Base-by-base conservation (phyloP, 441 rosid genomes). In the Corymbia calophylla region DNA sequence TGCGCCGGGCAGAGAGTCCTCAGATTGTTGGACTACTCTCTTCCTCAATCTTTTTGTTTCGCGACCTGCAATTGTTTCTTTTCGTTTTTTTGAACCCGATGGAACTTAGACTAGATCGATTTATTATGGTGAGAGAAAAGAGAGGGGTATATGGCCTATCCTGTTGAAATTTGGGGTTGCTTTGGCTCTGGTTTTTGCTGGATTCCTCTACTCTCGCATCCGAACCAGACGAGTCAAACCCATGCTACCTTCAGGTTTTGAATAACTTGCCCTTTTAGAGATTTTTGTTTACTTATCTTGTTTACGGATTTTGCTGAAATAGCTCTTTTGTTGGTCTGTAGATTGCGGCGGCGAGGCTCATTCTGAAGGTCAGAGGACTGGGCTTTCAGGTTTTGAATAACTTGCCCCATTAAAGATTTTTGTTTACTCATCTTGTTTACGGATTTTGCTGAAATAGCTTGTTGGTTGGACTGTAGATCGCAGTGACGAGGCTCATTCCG, bases 131-230 rank as follows among this genome's bases (percentile, higher is more conserved):
- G 29, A 93, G 91, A 88, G 95, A 94, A 44, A 95, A n/a, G n/a
- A 94, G 92, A 91, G 90, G 89, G 95, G 94, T 85, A 55, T 98
- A 84, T 95, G 92, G 89, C 92, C 96, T 47, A n/a, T 95, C 81
- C 88, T 96, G 88, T 80, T 96, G 88, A 93, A 94, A 90, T 29
- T 97, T 86, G 99, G 99, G 87, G 93, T 95, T 60, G 99, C 94
- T 68, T 58, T 98, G 8, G 94, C 96, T 49, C 90, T 98, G 66
- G 96, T 98, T 86, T 90, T 95, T 48, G 98, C 97, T 39, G 98
- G 97, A 53, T 92, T 97, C 89, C 88, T 97, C 89, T 94, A 88
- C 92, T 93, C 96, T 86, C 96, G 97, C 55, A 87, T 94, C 82
- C 94, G 92, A 89, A 88, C 84, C 64, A 92, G 92, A 48, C 92